These are phyloP conservation scores for Piromyces finnis DNA, from an alignment of 192 early-diverging fungal genomes.

Conservation along the genomic window DNA sequence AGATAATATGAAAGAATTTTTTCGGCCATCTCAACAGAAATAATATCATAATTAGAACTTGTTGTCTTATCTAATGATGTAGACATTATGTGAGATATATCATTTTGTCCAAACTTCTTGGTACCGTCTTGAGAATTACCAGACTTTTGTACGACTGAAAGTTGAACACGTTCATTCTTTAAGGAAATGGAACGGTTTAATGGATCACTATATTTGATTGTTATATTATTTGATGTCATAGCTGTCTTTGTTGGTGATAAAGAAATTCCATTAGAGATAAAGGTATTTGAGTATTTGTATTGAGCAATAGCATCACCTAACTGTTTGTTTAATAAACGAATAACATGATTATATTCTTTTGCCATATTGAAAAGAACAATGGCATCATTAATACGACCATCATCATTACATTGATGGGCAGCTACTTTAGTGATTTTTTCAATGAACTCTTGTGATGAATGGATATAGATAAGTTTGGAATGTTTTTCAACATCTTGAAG, in stretches of 20 bases:
- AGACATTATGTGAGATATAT: not conserved
- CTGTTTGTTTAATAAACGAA: constrained; percentile 47
- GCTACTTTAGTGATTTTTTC: constrained; percentile 41
- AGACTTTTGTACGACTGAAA: not conserved
- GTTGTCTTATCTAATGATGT: not conserved
- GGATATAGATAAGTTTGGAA: constrained; percentile 36
- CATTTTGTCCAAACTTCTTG: not conserved
- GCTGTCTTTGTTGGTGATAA: not conserved
- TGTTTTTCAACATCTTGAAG: constrained; percentile 52
- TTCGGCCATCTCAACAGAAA: constrained; percentile 11
- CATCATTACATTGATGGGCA: constrained; percentile 48
- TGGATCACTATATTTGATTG: not conserved
- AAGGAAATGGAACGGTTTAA: not conserved
- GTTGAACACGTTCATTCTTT: not conserved
- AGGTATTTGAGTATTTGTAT: not conserved
- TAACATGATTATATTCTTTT: constrained; percentile 52
- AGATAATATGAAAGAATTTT: constrained; percentile 21
- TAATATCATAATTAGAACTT: not conserved
- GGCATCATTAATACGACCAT: constrained; percentile 43
- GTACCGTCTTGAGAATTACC: not conserved
- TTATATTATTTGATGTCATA: not conserved
- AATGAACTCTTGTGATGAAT: constrained; percentile 36
- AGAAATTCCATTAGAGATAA: not conserved
- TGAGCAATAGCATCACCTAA: constrained; percentile 30
- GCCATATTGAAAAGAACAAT: constrained; percentile 60